Percentiles rank a stretch among this genome's conserved stretches.
phyloP scores from a whole-genome alignment of 2,329 filamentous ascomycete genomes.

The Dactylellina haptotyla region DNA sequence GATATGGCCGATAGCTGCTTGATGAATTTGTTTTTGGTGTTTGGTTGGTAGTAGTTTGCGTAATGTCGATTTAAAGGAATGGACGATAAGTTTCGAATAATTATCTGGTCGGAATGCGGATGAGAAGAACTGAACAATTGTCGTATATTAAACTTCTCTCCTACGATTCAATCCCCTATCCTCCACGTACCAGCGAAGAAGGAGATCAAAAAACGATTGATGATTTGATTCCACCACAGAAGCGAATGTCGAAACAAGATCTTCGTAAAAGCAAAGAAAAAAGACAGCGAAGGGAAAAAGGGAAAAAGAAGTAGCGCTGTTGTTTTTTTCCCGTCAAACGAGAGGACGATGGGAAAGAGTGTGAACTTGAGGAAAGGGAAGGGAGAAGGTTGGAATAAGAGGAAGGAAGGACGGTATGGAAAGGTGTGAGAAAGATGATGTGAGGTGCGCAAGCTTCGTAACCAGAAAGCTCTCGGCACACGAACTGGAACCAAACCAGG shows the following conservation, averaged over 20 bases:
- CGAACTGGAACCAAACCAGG: constrained; percentile 35
- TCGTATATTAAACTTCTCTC: too few relatives aligned
- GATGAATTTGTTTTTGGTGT: background rate
- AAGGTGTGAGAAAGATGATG: background rate
- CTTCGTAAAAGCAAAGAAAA: constrained; percentile 23
- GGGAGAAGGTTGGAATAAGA: constrained; percentile 52
- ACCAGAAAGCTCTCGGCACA: constrained; percentile 36
- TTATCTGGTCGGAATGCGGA: constrained; percentile 45
- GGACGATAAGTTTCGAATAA: constrained; percentile 51
- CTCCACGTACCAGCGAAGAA: constrained; percentile 50
- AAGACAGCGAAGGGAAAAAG: constrained; percentile 26
- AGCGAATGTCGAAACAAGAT: constrained; percentile 54
- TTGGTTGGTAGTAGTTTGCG: constrained; percentile 3
- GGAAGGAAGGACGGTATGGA: constrained; percentile 25
- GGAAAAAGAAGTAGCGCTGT: constrained; percentile 23
- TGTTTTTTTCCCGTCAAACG: constrained; percentile 47
- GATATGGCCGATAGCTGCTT: constrained; percentile 5
- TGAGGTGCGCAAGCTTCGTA: constrained; percentile 27
- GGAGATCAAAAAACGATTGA: constrained; percentile 42
- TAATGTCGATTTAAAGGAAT: constrained; percentile 32
- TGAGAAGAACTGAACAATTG: constrained; percentile 17
- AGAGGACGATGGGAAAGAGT: constrained; percentile 51
- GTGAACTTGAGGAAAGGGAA: constrained; percentile 45
- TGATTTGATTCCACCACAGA: constrained; percentile 27
- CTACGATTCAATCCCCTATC: constrained; percentile 42